These are phyloP conservation scores for Suillus subluteus DNA, from an alignment of 768 basidiomycete genomes.

Conservation along the genomic window DNA sequence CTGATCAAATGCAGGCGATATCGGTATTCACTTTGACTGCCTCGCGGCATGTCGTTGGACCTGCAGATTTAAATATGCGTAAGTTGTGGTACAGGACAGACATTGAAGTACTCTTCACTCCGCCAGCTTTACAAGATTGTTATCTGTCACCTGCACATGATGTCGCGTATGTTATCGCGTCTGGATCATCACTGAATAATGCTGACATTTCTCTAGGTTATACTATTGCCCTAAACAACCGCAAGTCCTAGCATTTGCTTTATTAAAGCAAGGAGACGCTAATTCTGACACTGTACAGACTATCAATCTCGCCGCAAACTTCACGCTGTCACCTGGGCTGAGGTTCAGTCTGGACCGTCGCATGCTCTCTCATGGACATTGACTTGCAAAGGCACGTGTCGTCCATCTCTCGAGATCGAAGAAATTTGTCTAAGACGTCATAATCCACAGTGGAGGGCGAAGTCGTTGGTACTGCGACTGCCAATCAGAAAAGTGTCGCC, in stretches of 20 bases:
- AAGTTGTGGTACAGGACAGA: neutral
- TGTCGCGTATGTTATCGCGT: constrained; percentile 9
- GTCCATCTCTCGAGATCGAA: neutral
- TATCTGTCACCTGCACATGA: constrained; percentile 11
- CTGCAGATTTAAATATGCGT: constrained; percentile 23
- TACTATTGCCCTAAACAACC: constrained; percentile 47
- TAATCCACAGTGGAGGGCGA: constrained; percentile 46
- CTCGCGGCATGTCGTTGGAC: neutral
- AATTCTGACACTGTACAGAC: constrained; percentile 29
- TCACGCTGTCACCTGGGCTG: constrained; percentile 45
- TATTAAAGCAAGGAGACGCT: neutral
- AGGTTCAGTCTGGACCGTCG: constrained; percentile 43
- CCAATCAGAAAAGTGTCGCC: constrained; percentile 46
- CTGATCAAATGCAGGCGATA: neutral
- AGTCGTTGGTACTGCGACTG: constrained; percentile 50
- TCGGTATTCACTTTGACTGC: constrained; percentile 9
- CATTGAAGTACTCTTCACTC: neutral
- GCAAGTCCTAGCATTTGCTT: constrained; percentile 34
- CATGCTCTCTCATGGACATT: constrained; percentile 52
- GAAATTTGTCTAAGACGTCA: constrained; percentile 11
- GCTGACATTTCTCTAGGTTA: constrained; percentile 31
- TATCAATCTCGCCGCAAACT: constrained; percentile 36
- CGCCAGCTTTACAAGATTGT: neutral
- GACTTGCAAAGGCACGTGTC: constrained; percentile 57
- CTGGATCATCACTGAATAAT: neutral